These are phyloP conservation scores for Trypanosoma melophagium DNA, from an alignment of 208 protist genomes.

Conservation along the genomic window DNA sequence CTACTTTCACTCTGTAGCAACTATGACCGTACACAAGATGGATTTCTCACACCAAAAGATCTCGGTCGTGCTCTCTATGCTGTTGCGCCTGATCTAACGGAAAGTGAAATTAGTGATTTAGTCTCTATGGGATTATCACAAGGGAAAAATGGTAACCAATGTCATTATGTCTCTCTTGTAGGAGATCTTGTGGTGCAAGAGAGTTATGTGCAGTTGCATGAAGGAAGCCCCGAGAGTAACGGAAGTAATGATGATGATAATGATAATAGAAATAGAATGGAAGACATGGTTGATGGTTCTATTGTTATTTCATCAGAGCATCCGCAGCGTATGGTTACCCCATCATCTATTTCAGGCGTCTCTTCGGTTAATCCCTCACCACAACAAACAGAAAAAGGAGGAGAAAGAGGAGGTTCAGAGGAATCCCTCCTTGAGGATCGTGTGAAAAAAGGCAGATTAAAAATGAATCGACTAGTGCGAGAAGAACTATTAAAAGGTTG, in stretches of 20 bases:
- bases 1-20: constrained; percentile 32
- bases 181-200: constrained; percentile 28
- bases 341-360: neutral
- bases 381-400: neutral
- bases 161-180: constrained; percentile 29
- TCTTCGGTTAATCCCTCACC: neutral
- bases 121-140: constrained; percentile 5
- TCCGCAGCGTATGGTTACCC: neutral
- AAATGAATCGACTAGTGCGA: constrained; percentile 31
- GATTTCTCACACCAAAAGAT: constrained; percentile 18
- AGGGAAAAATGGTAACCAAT: neutral
- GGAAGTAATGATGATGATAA: neutral
- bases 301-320: neutral
- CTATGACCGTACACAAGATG: constrained; percentile 27
- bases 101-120: constrained; percentile 27
- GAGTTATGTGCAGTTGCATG: constrained; percentile 12
- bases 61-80: constrained; percentile 23
- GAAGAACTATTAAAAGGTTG: constrained; percentile 32
- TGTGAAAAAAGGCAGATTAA: constrained; percentile 14
- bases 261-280: neutral
- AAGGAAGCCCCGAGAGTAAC: neutral
- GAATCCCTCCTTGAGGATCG: constrained; percentile 8
- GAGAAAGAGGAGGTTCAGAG: neutral
- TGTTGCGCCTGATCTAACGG: constrained; percentile 24
- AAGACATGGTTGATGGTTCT: neutral